Base-by-base conservation (phyloP, 345 rosid species). In the Sonneratia alba region DNA sequence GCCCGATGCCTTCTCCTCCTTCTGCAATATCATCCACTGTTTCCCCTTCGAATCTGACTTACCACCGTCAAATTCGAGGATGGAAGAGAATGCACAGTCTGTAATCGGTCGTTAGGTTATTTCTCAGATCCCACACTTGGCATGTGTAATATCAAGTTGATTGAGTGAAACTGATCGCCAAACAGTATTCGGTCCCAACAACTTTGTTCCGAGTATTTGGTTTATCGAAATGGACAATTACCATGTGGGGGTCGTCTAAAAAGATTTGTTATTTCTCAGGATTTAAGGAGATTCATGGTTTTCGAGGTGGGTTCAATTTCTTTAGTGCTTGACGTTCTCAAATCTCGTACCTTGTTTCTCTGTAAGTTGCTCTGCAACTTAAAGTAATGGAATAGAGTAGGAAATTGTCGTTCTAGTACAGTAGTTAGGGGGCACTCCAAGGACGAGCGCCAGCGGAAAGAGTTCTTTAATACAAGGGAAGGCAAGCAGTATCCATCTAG, bases 281-380 rank as follows among this genome's bases (percentile, higher is more conserved):
- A 42, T 42, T 42, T 42, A 42, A 42, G 45, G 2, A 42, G 45
- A 42, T 10, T 57, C n/a, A 57, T 18, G 13, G n/a, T 27, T 48
- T 14, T 55, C 59, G 24, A 69, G 59, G 61, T 27, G 71, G 61
- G 71, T 69, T 48, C 71, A 38, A 16, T 27, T 69, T 69, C 32
- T 69, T 27, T 69, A 47, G 34, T 49, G 6, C 40, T 11, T 14
- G n/a, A 48, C 0, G 22, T 48, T 13, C 48, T 24, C 37, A 48
- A 37, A 0, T 47, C 51, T 7, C 9, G 51, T 13, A 47, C 59
- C 22, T 18, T 42, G 10, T 68, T 68, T 14, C 36, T 45, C 22
- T 43, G 34, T 68, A 11, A 13, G 15, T 27, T 45, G 38, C 22
- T 10, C 51, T 19, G 15, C 11, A 36, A 69, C 12, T 68, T 68